Evolutionary conservation across 2,329 filamentous ascomycete species (phyloP).

Genomic region (Geosmithia flava): DNA sequence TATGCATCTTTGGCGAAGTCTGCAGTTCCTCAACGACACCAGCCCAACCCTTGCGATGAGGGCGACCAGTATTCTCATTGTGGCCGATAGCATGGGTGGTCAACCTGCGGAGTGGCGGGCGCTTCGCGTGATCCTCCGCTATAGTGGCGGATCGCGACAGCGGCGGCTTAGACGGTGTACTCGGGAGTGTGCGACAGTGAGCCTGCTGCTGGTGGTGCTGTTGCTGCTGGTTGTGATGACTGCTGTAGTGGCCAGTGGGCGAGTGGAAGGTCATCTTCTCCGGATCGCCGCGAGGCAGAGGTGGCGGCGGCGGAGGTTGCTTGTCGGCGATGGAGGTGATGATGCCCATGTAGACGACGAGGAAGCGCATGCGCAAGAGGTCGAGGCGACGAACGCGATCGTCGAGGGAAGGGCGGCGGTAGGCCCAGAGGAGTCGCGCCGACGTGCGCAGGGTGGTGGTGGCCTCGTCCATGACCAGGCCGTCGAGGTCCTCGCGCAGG

Average conservation of each 20-base stretch:
- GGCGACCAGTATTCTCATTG: constrained; percentile 30
- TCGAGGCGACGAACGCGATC: constrained; percentile 47
- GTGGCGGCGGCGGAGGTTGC: constrained; percentile 14
- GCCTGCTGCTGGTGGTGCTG: too few species aligned
- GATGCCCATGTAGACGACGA: constrained; percentile 52
- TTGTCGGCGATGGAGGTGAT: constrained; percentile 26
- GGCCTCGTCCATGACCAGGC: constrained; percentile 33
- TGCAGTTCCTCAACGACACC: constrained; percentile 52
- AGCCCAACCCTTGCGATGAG: constrained; percentile 45
- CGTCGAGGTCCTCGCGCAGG: constrained; percentile 46
- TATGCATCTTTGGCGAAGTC: constrained; percentile 45
- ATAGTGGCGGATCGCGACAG: constrained; percentile 25
- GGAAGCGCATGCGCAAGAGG: constrained; percentile 50
- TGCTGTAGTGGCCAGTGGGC: not conserved
- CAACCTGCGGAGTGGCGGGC: constrained; percentile 37
- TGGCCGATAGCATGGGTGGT: constrained; percentile 42
- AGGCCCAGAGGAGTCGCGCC: constrained; percentile 46
- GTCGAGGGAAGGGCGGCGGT: constrained; percentile 38
- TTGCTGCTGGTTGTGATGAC: not conserved
- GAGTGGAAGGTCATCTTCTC: constrained; percentile 18
- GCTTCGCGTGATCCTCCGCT: constrained; percentile 24
- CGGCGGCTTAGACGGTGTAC: constrained; percentile 9
- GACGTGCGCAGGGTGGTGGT: constrained; percentile 27
- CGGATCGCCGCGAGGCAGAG: constrained; percentile 15
- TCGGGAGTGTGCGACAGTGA: constrained; percentile 4